A percentile compares a stretch with the other conserved stretches of the same genome.
These are phyloP conservation scores for Pinus tabuliformis DNA, from an alignment of 75 land plant genomes.

Conservation along the genomic window DNA sequence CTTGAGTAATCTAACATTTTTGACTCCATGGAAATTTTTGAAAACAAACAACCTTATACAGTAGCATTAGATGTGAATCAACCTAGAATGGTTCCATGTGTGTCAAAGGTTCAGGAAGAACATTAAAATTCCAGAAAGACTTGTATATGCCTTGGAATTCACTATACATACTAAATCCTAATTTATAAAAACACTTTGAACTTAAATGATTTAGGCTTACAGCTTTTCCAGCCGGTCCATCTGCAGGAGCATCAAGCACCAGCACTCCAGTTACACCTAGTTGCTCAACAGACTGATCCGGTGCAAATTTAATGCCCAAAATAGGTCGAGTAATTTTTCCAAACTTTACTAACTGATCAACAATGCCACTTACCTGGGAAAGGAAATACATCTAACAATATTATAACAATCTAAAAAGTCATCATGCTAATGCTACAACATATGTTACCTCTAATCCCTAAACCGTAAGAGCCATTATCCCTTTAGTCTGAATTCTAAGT, in stretches of 20 bases:
- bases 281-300: constrained; percentile 98
- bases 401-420: neutral
- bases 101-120: neutral
- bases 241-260: constrained; percentile 94
- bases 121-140: neutral
- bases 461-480: neutral
- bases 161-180: neutral
- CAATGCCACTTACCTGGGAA: constrained; percentile 88
- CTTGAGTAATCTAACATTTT: too few relatives aligned
- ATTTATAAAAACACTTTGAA: neutral
- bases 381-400: constrained; percentile 1
- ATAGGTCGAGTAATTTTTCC: constrained; percentile 97
- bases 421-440: constrained; percentile 4
- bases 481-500: neutral
- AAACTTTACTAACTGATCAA: constrained; percentile 88
- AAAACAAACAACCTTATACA: neutral
- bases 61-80: neutral
- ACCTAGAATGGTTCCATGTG: neutral
- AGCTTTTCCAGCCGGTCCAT: constrained; percentile 99
- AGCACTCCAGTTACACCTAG: constrained; percentile 98
- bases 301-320: constrained; percentile 98
- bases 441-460: neutral
- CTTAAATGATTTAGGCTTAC: constrained; percentile 30
- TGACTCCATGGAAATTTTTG: neutral
- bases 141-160: neutral